Evolutionary conservation across 1,139 yeast species (phyloP).

Genomic region (Candida sanyaensis): DNA sequence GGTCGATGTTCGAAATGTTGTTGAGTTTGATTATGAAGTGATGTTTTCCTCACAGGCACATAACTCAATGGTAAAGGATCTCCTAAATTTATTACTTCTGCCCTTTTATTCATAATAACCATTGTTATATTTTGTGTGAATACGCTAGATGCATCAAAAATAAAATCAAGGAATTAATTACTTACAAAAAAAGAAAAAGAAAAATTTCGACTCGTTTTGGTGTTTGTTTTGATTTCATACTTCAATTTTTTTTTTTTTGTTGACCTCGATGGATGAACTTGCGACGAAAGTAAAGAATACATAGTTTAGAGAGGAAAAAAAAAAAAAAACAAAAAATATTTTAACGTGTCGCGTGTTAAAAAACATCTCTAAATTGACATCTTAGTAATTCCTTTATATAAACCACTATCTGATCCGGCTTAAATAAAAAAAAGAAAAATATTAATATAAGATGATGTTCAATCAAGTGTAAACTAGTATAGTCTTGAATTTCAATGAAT

Average conservation of each 20-base stretch:
- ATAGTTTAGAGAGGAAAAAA: background rate
- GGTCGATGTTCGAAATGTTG: slow-evolving; percentile 2
- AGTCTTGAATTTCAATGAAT: too few species aligned
- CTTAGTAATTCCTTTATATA: too few species aligned
- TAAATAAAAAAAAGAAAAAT: too few species aligned
- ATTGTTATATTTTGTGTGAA: slow-evolving; percentile 8
- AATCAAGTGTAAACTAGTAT: too few species aligned
- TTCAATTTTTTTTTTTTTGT: background rate
- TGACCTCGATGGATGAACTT: background rate
- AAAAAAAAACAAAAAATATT: background rate
- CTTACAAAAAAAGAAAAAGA: background rate
- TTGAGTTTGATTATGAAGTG: slow-evolving; percentile 1
- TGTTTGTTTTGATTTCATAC: slow-evolving; percentile 5
- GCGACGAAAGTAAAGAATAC: background rate
- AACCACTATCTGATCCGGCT: too few species aligned
- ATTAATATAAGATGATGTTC: too few species aligned
- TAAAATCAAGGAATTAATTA: background rate
- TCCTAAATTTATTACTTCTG: slow-evolving; percentile 22
- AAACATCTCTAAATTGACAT: background rate
- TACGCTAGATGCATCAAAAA: background rate
- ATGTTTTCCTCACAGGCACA: slow-evolving; percentile 11
- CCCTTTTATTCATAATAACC: slow-evolving; percentile 12
- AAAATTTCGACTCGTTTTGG: background rate
- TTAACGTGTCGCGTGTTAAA: slow-evolving; percentile 5
- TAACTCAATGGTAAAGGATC: slow-evolving; percentile 43